Conservation (phyloP, 2,329 filamentous ascomycete genomes). For the Sporothrix brunneoviolacea region DNA sequence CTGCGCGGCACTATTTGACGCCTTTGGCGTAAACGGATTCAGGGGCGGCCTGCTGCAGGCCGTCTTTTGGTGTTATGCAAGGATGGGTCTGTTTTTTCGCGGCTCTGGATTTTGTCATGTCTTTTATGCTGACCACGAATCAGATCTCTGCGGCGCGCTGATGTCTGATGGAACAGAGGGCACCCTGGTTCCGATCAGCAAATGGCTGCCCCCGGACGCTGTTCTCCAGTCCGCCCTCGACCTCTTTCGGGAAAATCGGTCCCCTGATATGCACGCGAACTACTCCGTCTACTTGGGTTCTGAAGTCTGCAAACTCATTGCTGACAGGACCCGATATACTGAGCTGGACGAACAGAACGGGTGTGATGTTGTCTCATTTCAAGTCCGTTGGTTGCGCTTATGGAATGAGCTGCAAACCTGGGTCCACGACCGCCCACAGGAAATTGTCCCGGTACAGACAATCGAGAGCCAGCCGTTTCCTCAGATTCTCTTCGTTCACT, state of each 20-base stretch:
- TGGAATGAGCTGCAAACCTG: constrained; percentile 46
- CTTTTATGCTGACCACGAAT: too few species aligned
- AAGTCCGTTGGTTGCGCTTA: constrained; percentile 38
- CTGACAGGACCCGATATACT: too few species aligned
- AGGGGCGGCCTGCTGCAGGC: constrained; percentile 46
- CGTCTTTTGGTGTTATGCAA: constrained; percentile 53
- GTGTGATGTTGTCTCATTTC: constrained; percentile 36
- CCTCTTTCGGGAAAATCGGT: too few species aligned
- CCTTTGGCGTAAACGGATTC: constrained; percentile 47
- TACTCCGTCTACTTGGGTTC: constrained; percentile 52
- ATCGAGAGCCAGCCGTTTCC: constrained; percentile 37
- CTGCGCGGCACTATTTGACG: constrained; percentile 48
- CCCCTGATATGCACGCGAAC: constrained; percentile 56
- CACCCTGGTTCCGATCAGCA: constrained; percentile 42
- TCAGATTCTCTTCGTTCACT: constrained; percentile 45
- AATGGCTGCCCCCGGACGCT: too few species aligned
- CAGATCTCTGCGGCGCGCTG: constrained; percentile 49
- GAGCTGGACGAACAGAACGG: constrained; percentile 43
- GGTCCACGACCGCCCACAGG: constrained; percentile 38
- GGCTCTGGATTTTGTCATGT: too few species aligned
- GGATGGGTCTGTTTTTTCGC: too few species aligned
- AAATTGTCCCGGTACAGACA: constrained; percentile 39
- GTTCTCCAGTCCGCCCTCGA: too few species aligned
- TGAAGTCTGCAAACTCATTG: too few species aligned
- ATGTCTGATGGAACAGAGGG: constrained; percentile 48